Evolutionary conservation across 306 rosid genomes (phyloP), one percentile per base, ranked within the genome.

Genomic region (Pyrus betulifolia): DNA sequence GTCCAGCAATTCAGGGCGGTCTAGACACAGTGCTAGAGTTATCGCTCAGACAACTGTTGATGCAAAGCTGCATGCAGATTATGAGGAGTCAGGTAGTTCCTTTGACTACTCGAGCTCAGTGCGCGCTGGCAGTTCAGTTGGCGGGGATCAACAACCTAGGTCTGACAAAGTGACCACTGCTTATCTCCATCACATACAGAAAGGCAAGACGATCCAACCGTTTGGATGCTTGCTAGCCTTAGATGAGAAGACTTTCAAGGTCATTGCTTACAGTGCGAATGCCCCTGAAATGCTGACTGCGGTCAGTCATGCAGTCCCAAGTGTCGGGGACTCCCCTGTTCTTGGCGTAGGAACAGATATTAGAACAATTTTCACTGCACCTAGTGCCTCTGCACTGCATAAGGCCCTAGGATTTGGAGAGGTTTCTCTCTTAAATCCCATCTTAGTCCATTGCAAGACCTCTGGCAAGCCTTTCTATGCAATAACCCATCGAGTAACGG

Each of bases 401-500:
- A 95, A 95, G 88, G 98, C 97, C 70, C 84, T 92, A 1, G 97
- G 96, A 69, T 92, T 88, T 68, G 91, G 86, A 14, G 98, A 95
- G 80, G 96, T 95, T 80, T 85, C 96, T 4, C 97, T 95, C 80
- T 85, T 95, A 71, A 95, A 95, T 76, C 98, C 98, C 70, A 90
- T 95, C 76, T 84, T 92, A 74, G 97, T 95, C 63, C 97, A 95
- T 81, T 95, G 97, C 89, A 95, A 95, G 85, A 88, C 93, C 66
- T 95, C 98, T 71, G 97, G 98, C 76, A 95, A 89, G 85, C 98
- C 98, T 23, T 95, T 90, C 79, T 95, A 95, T 80, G 98, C 98
- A 11, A 88, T 95, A 46, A 79, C 87, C 35, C 98, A 95, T 78
- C 87, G 93, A 7, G 97, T 95, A 6, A 90, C 96, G 2, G 93